Conservation (phyloP, 208 protist genomes). For the Leishmania lainsoni region DNA sequence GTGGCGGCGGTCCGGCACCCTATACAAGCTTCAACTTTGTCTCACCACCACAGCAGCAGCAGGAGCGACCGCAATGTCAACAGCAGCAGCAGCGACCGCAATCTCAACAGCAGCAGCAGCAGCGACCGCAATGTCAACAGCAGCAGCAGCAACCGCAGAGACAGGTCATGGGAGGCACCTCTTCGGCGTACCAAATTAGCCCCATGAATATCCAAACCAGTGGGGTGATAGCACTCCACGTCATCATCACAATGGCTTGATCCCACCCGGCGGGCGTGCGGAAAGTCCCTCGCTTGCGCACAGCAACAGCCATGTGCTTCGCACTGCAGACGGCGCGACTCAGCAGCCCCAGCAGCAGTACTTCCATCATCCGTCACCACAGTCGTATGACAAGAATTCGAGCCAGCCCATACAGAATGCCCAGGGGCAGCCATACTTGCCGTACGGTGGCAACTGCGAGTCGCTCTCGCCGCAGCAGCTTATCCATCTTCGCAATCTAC, state of each 20-base stretch:
- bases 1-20: too few relatives aligned
- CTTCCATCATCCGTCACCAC: background rate
- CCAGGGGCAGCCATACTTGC: conserved; percentile 8
- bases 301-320: too few relatives aligned
- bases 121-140: too few relatives aligned
- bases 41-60: background rate
- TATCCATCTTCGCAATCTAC: conserved; percentile 2
- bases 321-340: too few relatives aligned
- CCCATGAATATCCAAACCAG: too few relatives aligned
- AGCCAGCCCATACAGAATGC: background rate
- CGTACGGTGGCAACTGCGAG: background rate
- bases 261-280: too few relatives aligned
- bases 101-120: background rate
- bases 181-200: too few relatives aligned
- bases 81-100: background rate
- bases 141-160: too few relatives aligned
- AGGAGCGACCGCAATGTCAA: background rate
- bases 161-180: too few relatives aligned
- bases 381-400: background rate
- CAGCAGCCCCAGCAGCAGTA: background rate
- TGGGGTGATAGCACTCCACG: too few relatives aligned
- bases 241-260: too few relatives aligned
- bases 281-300: too few relatives aligned
- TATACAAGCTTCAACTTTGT: background rate
- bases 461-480: background rate